These are phyloP conservation scores for Tetracladium maxilliforme DNA, from an alignment of 2,329 filamentous ascomycete genomes.

Conservation along the genomic window DNA sequence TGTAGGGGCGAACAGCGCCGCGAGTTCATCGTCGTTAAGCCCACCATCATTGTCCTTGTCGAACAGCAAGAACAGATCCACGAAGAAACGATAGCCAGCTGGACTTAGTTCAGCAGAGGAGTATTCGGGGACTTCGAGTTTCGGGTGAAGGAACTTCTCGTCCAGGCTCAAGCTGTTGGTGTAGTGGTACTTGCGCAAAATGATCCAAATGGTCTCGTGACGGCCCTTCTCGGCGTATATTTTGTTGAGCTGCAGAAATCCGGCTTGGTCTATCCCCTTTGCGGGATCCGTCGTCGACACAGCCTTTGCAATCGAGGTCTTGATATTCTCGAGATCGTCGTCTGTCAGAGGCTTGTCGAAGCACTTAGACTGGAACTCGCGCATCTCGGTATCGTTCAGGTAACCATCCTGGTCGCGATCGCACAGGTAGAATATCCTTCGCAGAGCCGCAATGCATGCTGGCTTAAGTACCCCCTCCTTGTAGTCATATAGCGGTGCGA, in stretches of 20 bases:
- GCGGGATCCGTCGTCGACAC: constrained; percentile 46
- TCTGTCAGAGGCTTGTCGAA: constrained; percentile 76
- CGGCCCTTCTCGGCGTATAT: constrained; percentile 94
- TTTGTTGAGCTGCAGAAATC: constrained; percentile 85
- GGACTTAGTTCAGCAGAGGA: constrained; percentile 90
- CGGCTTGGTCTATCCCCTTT: constrained; percentile 64
- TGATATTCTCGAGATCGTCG: constrained; percentile 83
- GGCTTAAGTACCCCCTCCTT: constrained; percentile 86
- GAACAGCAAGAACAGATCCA: constrained; percentile 86
- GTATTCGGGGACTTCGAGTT: constrained; percentile 85
- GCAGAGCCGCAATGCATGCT: constrained; percentile 71
- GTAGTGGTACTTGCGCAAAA: constrained; percentile 87
- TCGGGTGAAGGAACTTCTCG: constrained; percentile 82
- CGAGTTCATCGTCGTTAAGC: constrained; percentile 71
- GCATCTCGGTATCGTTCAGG: constrained; percentile 79
- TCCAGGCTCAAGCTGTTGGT: constrained; percentile 88
- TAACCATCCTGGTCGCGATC: constrained; percentile 94
- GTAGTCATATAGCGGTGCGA: constrained; percentile 90
- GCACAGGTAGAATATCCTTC: constrained; percentile 86
- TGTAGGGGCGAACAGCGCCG: constrained; percentile 80
- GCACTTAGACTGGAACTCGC: constrained; percentile 79
- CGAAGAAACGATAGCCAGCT: constrained; percentile 90
- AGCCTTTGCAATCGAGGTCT: constrained; percentile 63
- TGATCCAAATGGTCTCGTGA: constrained; percentile 97
- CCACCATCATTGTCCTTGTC: constrained; percentile 97